These are phyloP conservation scores for Coelastrella sp. DNA, from an alignment of 139 green algal genomes.

Conservation along the genomic window DNA sequence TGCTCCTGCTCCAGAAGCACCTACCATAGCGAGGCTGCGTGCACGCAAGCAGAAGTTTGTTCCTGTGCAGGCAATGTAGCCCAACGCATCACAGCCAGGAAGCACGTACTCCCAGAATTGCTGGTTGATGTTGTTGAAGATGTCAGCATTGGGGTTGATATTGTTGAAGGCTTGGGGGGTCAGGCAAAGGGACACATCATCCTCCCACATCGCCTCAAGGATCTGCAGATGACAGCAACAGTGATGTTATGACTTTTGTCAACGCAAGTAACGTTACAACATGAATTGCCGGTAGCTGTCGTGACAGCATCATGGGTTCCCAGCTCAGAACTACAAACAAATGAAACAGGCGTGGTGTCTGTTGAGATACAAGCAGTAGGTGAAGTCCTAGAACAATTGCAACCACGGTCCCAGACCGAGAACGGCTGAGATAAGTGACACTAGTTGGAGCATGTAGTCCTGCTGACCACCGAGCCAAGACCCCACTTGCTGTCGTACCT, in stretches of 20 bases:
- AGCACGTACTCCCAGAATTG: slow-evolving; percentile 80
- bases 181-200: slow-evolving; percentile 51
- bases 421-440: no score
- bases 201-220: slow-evolving; percentile 55
- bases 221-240: slow-evolving; percentile 33
- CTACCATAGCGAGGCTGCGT: slow-evolving; percentile 51
- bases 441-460: no score
- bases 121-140: slow-evolving; percentile 92
- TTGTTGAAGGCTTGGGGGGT: slow-evolving; percentile 84
- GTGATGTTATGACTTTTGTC: no score
- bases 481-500: slow-evolving; percentile 53
- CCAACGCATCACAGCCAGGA: slow-evolving; percentile 48
- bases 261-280: background rate
- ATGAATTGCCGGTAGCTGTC: no score
- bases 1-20: background rate
- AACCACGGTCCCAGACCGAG: no score
- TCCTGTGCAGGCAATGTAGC: slow-evolving; percentile 55
- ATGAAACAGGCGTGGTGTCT: no score
- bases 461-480: no score
- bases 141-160: slow-evolving; percentile 77
- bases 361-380: no score
- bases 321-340: no score
- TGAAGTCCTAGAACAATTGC: no score
- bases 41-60: slow-evolving; percentile 75
- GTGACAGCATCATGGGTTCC: no score